Base-by-base conservation (phyloP, 2,329 filamentous ascomycete genomes). In the Beauveria sp. region DNA sequence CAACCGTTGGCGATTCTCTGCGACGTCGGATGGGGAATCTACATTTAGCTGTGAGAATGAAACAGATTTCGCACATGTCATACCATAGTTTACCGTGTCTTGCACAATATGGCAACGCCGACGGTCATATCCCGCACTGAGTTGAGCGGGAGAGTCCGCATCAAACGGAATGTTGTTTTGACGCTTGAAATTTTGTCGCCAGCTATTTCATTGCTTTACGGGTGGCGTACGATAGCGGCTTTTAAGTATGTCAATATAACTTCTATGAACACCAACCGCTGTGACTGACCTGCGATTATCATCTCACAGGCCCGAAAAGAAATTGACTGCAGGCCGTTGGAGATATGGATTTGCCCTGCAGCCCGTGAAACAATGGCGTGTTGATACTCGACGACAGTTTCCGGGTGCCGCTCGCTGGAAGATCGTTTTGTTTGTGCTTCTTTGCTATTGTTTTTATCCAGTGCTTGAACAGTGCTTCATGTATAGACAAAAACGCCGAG, bases 11-110 rank as follows among this genome's bases (percentile, higher is more conserved):
- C n/a, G 16, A 46, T 20, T 31, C 28, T 58, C 28, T 40, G 28
- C 16, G 55, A 58, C 22, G 31, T 49, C 3, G 55, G 55, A 40
- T 58, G 55, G 55, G 55, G 55, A 20, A 6, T 58, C n/a, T 58
- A 58, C 42, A 24, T 34, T 3, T 58, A 45, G 55, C 28, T 58
- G 31, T 58, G 43, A 58, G 12, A 20, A 20, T 8, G n/a, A 16
- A 2, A 18, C 10, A 40, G 5, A 18, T n/a, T 26, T 31, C 20
- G 16, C 10, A 5, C 18, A 46, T 31, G 5, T n/a, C 16, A 28
- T 31, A 24, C 20, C 10, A 16, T 22, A 26, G 22, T 26, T 12
- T 10, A 1, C 16, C 8, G n/a, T 18, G 22, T 7, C 9, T 28
- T 8, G 9, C 18, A 7, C 8, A 14, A 43, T 2, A 26, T 18